Evolutionary conservation across 2,329 filamentous ascomycete species (phyloP).

Genomic region (Colletotrichum abscissum): DNA sequence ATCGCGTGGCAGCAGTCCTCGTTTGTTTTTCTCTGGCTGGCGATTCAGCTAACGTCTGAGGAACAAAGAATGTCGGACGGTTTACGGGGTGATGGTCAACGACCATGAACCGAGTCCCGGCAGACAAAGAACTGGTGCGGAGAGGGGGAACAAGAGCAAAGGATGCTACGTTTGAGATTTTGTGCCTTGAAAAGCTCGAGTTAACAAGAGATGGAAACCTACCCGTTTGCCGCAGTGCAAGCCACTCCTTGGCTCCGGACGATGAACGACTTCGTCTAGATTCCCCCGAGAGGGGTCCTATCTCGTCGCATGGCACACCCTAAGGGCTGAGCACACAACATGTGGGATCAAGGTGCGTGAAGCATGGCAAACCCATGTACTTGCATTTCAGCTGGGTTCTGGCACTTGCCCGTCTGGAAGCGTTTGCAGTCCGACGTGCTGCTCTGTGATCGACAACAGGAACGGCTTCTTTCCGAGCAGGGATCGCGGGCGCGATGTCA

Average conservation of each 20-base stretch:
- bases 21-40: not conserved
- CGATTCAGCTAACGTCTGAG: not conserved
- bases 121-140: constrained; percentile 20
- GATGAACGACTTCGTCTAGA: constrained; percentile 1
- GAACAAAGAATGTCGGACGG: constrained; percentile 20
- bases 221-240: not conserved
- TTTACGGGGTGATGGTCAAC: constrained; percentile 10
- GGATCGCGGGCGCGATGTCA: not conserved
- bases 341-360: not conserved
- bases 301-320: not conserved
- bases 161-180: constrained; percentile 17
- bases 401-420: not conserved
- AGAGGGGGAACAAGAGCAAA: not conserved
- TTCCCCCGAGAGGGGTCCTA: not conserved
- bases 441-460: not conserved
- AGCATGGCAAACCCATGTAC: constrained; percentile 5
- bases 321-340: not conserved
- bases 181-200: not conserved
- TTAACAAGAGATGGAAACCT: not conserved
- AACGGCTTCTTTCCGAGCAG: not conserved
- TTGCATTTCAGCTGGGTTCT: constrained; percentile 4
- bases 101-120: not conserved
- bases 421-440: not conserved
- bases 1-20: not conserved
- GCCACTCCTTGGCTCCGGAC: not conserved